Conservation (phyloP, 352 stramenopile species). For the Elongisporangium prolatum region DNA sequence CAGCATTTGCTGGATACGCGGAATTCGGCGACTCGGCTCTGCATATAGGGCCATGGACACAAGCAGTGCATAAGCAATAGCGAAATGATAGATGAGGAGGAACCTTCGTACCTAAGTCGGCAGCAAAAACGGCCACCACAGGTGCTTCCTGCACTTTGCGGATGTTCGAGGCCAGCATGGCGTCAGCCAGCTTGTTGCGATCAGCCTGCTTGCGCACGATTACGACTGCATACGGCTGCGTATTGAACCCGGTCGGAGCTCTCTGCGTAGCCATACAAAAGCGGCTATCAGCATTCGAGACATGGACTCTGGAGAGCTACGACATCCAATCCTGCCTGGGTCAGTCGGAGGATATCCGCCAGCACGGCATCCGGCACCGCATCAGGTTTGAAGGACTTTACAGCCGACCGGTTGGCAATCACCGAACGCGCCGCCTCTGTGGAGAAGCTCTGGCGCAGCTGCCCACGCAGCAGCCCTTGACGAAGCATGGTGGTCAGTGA, state of each 20-base stretch:
- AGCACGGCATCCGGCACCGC: constrained; percentile 52
- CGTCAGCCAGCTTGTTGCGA: constrained; percentile 56
- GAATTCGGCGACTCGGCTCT: constrained; percentile 74
- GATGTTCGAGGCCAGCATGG: constrained; percentile 76
- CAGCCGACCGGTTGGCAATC: constrained; percentile 5
- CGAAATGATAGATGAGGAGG: neutral
- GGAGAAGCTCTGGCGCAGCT: neutral
- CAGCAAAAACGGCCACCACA: constrained; percentile 74
- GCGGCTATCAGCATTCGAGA: neutral
- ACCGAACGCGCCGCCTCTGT: neutral
- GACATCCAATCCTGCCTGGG: constrained; percentile 28
- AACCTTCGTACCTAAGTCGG: constrained; percentile 47
- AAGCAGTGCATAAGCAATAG: neutral
- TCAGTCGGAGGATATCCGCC: constrained; percentile 55
- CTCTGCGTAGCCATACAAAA: constrained; percentile 21
- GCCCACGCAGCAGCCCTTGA: neutral
- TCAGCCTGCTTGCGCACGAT: constrained; percentile 66
- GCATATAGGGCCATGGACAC: neutral
- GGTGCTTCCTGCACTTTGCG: constrained; percentile 74
- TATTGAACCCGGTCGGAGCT: constrained; percentile 79
- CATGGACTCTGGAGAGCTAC: neutral
- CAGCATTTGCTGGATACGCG: constrained; percentile 64
- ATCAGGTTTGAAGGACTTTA: constrained; percentile 37
- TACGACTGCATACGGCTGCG: constrained; percentile 73
- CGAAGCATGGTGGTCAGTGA: neutral